Evolutionary conservation across 1,139 yeast genomes (phyloP), one percentile per base, ranked within the genome.

Genomic region (Scheffersomyces insectosa): DNA sequence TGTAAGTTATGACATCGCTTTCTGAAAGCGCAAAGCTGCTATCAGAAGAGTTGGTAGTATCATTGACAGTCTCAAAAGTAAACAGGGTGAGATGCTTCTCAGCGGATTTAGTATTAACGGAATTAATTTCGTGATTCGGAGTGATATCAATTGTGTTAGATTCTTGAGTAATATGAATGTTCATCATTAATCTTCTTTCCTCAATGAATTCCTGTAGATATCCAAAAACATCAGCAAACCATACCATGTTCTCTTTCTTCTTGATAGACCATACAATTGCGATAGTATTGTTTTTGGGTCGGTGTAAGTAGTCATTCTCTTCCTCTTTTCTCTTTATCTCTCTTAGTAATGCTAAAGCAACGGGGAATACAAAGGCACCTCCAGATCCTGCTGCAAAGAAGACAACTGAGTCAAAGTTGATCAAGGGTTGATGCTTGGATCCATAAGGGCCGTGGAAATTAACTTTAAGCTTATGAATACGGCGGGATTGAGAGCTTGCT

Each of bases 321-420:
- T 40, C 42, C 28, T 70, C 62, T 44, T 65, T 59, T 29, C 33
- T 20, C 16, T 45, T 34, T 3, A 60, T 52, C 5, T 46, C 45
- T 33, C 57, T 50, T 16, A 71, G 49, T 34, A 72, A 54, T 37
- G 67, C 69, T 29, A 71, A 54, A 27, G 75, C 71, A 5, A 72
- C 63, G 2, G 79, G 78, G 42, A 73, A 62, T 0, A 68, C 61
- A 50, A 70, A 73, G 1, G 78, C 66, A 4, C 70, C 69, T 1
- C 79, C 79, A 1, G 70, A 64, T 1, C 77, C 79, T 6, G 73
- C 73, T 29, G 68, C 59, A 35, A 72, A 48, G 40, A 74, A 68
- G 4, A 68, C 40, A 8, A 61, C 63, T 2, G 67, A 47, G 39
- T 74, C 76, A 49, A 73, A 73, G 2, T 67, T 60, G 13, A 64